A percentile compares a stretch with the other conserved stretches of the same genome.
Conservation (phyloP, 495 filamentous ascomycete genomes). For the Aspergillus sclerotioniger region DNA sequence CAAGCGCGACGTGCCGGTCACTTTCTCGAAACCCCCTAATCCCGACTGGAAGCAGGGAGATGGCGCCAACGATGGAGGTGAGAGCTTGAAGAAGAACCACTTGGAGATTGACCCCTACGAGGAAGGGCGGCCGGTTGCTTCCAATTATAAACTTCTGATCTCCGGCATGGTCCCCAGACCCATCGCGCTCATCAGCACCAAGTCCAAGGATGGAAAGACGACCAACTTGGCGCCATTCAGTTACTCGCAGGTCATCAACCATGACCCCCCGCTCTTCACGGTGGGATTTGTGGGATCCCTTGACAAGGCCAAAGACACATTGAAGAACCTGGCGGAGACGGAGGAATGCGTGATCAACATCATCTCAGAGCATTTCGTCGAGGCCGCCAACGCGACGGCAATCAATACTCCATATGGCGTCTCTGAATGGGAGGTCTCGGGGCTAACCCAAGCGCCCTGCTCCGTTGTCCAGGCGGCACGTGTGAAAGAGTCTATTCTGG, state of each 20-base stretch:
- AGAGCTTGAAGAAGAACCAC: conserved; percentile 57
- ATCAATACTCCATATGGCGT: conserved; percentile 77
- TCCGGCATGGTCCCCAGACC: conserved; percentile 82
- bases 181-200: conserved; percentile 62
- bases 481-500: conserved; percentile 78
- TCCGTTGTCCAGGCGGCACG: conserved; percentile 66
- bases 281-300: conserved; percentile 62
- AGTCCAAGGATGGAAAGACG: conserved; percentile 54
- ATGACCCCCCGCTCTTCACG: conserved; percentile 89
- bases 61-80: conserved; percentile 65
- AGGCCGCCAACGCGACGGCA: conserved; percentile 78
- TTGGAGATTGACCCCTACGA: conserved; percentile 81
- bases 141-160: conserved; percentile 94
- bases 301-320: conserved; percentile 68
- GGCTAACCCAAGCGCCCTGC: conserved; percentile 69
- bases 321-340: conserved; percentile 68
- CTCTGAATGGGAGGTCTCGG: conserved; percentile 78
- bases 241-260: conserved; percentile 79
- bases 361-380: conserved; percentile 77
- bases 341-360: conserved; percentile 83
- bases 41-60: conserved; percentile 77
- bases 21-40: conserved; percentile 66
- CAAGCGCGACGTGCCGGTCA: conserved; percentile 47
- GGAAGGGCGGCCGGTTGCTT: conserved; percentile 60
- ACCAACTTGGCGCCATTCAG: conserved; percentile 85